phyloP scores from a whole-genome alignment of 805 yeast genomes.

The Metschnikowia bowlesiae region DNA sequence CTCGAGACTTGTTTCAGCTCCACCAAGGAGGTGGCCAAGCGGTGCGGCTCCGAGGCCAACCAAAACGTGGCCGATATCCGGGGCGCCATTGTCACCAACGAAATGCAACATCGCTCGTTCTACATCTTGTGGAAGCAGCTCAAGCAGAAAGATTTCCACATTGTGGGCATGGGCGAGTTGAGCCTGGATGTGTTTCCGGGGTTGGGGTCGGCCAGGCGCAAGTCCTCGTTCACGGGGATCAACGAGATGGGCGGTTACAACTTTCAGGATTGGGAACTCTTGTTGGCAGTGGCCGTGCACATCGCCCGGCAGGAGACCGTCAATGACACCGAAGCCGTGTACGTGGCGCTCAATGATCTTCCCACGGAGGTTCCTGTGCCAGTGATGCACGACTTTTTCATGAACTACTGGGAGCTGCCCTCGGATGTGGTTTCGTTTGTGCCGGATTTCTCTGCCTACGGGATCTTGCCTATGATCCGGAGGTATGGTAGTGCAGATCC shows the following conservation, averaged over 20 bases:
- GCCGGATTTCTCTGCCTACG: slow-evolving; percentile 16
- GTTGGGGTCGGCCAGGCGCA: slow-evolving; percentile 23
- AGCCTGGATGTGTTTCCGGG: slow-evolving; percentile 23
- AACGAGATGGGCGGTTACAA: slow-evolving; percentile 39
- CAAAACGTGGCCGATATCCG: slow-evolving; percentile 19
- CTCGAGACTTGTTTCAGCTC: neutral
- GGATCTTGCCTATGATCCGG: slow-evolving; percentile 33
- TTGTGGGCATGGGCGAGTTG: slow-evolving; percentile 36
- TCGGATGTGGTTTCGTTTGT: slow-evolving; percentile 18
- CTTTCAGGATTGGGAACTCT: slow-evolving; percentile 37
- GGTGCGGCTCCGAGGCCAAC: slow-evolving; percentile 8
- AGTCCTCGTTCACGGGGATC: slow-evolving; percentile 35
- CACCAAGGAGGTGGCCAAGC: slow-evolving; percentile 7
- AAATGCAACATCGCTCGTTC: slow-evolving; percentile 32
- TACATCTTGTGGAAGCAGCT: slow-evolving; percentile 32
- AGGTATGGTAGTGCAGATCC: slow-evolving; percentile 24
- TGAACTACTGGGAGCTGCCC: slow-evolving; percentile 25
- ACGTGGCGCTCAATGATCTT: slow-evolving; percentile 28
- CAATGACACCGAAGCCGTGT: slow-evolving; percentile 12
- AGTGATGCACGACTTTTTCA: slow-evolving; percentile 34
- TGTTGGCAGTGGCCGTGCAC: slow-evolving; percentile 27
- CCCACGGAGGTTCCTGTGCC: slow-evolving; percentile 32
- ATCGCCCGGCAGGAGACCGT: slow-evolving; percentile 22
- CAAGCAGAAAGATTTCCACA: slow-evolving; percentile 15
- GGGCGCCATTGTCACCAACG: slow-evolving; percentile 39